phyloP scores from a whole-genome alignment of 176 grass and related monocot species.

The Oryza glaberrima region DNA sequence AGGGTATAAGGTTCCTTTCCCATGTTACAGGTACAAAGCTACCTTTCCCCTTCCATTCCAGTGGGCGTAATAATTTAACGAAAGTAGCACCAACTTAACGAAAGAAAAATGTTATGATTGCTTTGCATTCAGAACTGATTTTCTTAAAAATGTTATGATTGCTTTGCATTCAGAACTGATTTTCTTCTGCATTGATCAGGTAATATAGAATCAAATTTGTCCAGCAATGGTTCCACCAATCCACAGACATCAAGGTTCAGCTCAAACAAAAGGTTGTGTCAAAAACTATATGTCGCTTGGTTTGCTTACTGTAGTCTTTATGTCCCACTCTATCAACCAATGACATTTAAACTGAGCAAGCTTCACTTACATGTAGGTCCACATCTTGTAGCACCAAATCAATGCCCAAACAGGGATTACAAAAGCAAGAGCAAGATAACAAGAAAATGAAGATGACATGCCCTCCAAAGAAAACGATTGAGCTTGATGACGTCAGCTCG shows the following conservation, averaged over 20 bases:
- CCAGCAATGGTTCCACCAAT: conserved; percentile 33
- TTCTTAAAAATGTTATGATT: not conserved
- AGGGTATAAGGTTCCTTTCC: conserved; percentile 94
- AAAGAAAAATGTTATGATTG: not conserved
- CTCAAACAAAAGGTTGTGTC: conserved; percentile 53
- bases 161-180: not conserved
- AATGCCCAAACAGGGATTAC: conserved; percentile 24
- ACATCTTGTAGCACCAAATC: conserved; percentile 40
- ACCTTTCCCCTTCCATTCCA: not conserved
- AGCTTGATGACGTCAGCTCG: conserved; percentile 79
- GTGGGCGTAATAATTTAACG: not conserved
- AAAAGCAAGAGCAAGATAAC: conserved; percentile 46
- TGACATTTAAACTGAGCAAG: not conserved
- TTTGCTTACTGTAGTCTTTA: conserved; percentile 10
- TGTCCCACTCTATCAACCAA: not conserved
- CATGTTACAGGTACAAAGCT: conserved; percentile 74
- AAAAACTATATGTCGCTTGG: not conserved
- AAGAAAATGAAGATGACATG: conserved; percentile 60
- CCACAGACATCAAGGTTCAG: conserved; percentile 42
- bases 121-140: not conserved
- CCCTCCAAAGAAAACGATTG: conserved; percentile 57
- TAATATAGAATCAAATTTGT: conserved; percentile 35
- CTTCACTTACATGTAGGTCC: conserved; percentile 26
- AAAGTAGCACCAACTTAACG: not conserved
- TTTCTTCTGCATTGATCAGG: conserved; percentile 36